A percentile compares a stretch with the other conserved stretches of the same genome.
These are phyloP conservation scores for Penicillium turbatum DNA, from an alignment of 495 filamentous ascomycete species.

Conservation along the genomic window DNA sequence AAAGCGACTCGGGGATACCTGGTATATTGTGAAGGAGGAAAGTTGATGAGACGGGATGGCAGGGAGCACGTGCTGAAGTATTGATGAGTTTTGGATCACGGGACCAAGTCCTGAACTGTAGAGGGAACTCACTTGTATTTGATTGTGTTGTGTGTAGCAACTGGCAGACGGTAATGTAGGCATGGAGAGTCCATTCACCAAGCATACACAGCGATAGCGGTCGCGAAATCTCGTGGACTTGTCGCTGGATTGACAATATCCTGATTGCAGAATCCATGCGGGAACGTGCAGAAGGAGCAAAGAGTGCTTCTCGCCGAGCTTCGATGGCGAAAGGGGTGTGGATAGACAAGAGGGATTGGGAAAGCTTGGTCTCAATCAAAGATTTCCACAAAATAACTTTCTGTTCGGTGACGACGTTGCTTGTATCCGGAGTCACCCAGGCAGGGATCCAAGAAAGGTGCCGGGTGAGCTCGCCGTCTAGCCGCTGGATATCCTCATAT, in stretches of 20 bases:
- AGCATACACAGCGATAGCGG: slow-evolving; percentile 36
- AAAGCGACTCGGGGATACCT: slow-evolving; percentile 34
- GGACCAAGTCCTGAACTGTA: background rate
- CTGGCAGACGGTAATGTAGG: slow-evolving; percentile 38
- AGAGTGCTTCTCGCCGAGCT: slow-evolving; percentile 32
- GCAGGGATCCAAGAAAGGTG: slow-evolving; percentile 35
- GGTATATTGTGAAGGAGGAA: slow-evolving; percentile 32
- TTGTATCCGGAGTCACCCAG: slow-evolving; percentile 26
- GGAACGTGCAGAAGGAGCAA: slow-evolving; percentile 36
- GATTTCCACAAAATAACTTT: slow-evolving; percentile 33
- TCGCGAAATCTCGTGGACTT: slow-evolving; percentile 31
- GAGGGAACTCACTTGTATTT: slow-evolving; percentile 2
- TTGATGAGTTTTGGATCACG: background rate
- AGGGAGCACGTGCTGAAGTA: slow-evolving; percentile 1
- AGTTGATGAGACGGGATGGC: slow-evolving; percentile 13
- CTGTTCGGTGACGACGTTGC: slow-evolving; percentile 25
- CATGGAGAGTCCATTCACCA: slow-evolving; percentile 42
- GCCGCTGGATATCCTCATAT: slow-evolving; percentile 42
- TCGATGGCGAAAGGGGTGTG: slow-evolving; percentile 46
- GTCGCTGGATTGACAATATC: slow-evolving; percentile 38
- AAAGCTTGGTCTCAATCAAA: slow-evolving; percentile 35
- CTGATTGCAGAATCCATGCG: slow-evolving; percentile 38
- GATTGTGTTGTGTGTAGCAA: slow-evolving; percentile 27
- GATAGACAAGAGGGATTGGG: slow-evolving; percentile 35
- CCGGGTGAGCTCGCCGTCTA: slow-evolving; percentile 40